Evolutionary conservation across 2,329 filamentous ascomycete genomes (phyloP).

Genomic region (Venturia nashicola): DNA sequence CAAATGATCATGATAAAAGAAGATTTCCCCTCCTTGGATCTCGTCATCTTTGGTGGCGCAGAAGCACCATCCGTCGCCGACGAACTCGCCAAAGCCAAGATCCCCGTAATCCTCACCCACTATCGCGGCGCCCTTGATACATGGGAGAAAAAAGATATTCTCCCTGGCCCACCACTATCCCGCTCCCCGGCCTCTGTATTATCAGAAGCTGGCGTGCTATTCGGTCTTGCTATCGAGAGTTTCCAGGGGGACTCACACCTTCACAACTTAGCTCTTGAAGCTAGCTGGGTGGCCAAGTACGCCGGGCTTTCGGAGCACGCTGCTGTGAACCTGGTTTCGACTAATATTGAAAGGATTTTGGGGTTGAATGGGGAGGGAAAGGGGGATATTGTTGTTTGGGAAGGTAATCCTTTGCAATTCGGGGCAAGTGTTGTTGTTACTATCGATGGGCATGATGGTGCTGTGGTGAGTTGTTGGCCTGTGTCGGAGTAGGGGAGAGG

Average conservation of each 20-base stretch:
- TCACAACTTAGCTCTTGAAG: slow-evolving; percentile 38
- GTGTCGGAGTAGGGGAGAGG: background rate
- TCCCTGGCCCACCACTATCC: slow-evolving; percentile 53
- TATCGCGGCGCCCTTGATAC: slow-evolving; percentile 28
- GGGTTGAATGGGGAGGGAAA: slow-evolving; percentile 25
- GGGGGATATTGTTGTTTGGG: slow-evolving; percentile 47
- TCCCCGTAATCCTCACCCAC: slow-evolving; percentile 43
- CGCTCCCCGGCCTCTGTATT: slow-evolving; percentile 50
- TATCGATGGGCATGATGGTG: slow-evolving; percentile 24
- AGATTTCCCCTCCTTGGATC: slow-evolving; percentile 19
- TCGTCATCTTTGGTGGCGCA: slow-evolving; percentile 50
- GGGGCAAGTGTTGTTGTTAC: slow-evolving; percentile 44
- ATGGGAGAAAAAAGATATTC: slow-evolving; percentile 51
- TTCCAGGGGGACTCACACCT: slow-evolving; percentile 39
- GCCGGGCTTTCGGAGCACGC: slow-evolving; percentile 39
- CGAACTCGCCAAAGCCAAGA: slow-evolving; percentile 43
- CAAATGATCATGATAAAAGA: slow-evolving; percentile 49
- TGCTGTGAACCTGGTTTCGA: slow-evolving; percentile 45
- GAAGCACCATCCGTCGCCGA: slow-evolving; percentile 49
- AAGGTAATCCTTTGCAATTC: slow-evolving; percentile 51
- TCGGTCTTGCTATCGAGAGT: slow-evolving; percentile 51
- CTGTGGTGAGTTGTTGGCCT: slow-evolving; percentile 7
- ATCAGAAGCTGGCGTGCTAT: slow-evolving; percentile 44
- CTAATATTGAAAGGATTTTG: slow-evolving; percentile 46
- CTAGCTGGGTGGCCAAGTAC: slow-evolving; percentile 40